A percentile compares a stretch with the other conserved stretches of the same genome.
Conservation (phyloP, 352 stramenopile species). For the Globisporangium polare region DNA sequence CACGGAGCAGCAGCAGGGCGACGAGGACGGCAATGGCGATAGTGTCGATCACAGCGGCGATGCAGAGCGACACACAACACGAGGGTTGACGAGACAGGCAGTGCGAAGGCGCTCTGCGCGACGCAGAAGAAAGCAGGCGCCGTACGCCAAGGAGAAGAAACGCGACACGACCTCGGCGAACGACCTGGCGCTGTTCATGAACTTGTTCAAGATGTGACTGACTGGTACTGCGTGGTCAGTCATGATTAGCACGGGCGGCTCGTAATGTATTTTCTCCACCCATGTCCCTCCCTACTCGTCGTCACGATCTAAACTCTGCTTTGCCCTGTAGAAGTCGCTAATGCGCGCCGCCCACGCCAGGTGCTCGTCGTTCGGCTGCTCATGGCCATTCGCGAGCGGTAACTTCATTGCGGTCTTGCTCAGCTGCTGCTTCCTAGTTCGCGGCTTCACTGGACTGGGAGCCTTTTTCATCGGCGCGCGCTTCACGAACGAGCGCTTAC, state of each 20-base stretch:
- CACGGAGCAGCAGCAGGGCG: slow-evolving; percentile 18
- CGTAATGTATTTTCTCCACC: neutral
- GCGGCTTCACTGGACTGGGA: neutral
- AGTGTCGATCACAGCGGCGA: neutral
- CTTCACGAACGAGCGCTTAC: neutral
- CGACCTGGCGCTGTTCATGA: slow-evolving; percentile 50
- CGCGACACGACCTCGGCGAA: slow-evolving; percentile 24
- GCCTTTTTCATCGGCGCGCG: neutral
- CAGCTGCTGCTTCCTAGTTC: neutral
- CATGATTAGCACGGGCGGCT: too few species aligned
- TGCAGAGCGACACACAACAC: neutral
- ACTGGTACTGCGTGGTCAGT: neutral
- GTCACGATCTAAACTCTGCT: neutral
- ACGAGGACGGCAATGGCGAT: slow-evolving; percentile 9
- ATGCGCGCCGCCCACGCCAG: slow-evolving; percentile 56
- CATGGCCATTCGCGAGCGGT: slow-evolving; percentile 7
- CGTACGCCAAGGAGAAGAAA: slow-evolving; percentile 21
- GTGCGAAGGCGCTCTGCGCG: too few species aligned
- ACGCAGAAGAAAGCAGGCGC: slow-evolving; percentile 12
- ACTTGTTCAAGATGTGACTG: slow-evolving; percentile 32
- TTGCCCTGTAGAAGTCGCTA: slow-evolving; percentile 39
- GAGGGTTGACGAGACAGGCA: neutral
- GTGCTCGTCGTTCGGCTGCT: slow-evolving; percentile 32
- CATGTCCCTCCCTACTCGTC: neutral
- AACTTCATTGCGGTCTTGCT: neutral